Conservation (phyloP, 768 basidiomycete species). For the Kwoniella dendrophila region DNA sequence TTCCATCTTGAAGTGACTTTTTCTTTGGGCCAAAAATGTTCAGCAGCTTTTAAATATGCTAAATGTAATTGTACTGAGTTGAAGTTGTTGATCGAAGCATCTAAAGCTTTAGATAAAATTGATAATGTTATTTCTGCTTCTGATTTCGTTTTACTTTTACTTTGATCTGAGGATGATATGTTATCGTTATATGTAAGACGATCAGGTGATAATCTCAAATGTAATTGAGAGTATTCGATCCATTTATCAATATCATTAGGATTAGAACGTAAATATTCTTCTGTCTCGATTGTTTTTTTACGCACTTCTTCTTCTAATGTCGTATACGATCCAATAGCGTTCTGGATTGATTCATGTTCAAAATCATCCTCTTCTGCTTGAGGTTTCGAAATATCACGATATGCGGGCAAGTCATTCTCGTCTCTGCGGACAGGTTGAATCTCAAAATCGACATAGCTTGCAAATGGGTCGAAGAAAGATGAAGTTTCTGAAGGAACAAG, state of each 20-base stretch:
- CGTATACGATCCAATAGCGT: constrained; percentile 15
- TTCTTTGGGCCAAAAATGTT: constrained; percentile 49
- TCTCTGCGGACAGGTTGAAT: neutral
- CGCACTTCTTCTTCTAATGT: constrained; percentile 26
- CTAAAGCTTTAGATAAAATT: constrained; percentile 53
- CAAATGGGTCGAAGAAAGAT: neutral
- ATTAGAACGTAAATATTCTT: constrained; percentile 37
- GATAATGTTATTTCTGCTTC: constrained; percentile 55
- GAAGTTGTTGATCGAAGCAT: constrained; percentile 36
- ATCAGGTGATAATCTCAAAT: constrained; percentile 40
- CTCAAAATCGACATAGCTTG: constrained; percentile 11
- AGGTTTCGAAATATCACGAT: constrained; percentile 20
- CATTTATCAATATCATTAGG: constrained; percentile 48
- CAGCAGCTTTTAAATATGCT: constrained; percentile 52
- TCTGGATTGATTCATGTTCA: constrained; percentile 7
- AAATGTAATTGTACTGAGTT: constrained; percentile 45
- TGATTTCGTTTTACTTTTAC: constrained; percentile 21
- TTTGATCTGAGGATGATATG: constrained; percentile 14
- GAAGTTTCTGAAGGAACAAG: constrained; percentile 12
- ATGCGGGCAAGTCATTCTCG: constrained; percentile 9
- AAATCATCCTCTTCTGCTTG: constrained; percentile 13
- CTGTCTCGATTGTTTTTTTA: constrained; percentile 22
- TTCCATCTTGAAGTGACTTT: constrained; percentile 54
- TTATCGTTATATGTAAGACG: constrained; percentile 17
- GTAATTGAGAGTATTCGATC: constrained; percentile 49